Base-by-base conservation (phyloP, 2,329 filamentous ascomycete species). In the Pyrenophora teres region DNA sequence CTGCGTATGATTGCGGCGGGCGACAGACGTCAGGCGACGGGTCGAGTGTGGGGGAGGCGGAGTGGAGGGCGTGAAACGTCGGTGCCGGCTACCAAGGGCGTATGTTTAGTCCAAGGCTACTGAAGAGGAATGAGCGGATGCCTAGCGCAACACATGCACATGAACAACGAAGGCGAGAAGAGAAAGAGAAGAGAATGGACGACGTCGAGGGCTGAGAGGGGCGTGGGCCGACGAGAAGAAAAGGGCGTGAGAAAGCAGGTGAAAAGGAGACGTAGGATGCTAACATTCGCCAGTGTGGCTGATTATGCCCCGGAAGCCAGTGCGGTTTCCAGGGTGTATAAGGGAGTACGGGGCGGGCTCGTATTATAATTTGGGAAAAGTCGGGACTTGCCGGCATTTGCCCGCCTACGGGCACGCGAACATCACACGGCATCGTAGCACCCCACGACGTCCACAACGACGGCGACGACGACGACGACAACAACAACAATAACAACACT, bases 261-360 rank as follows among this genome's bases (percentile, higher is more conserved):
- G 38, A 58, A 49, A 54, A 56, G 43, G 46, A 53, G 52, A 54
- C 23, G 25, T 12, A 12, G 25, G 50, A 45, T 45, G 21, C 32
- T 27, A 46, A 27, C 27, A 36, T 32, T 19, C 16, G 30, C 31
- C 19, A 52, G 42, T 57, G 59, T 62, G 59, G 59, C 59, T 61
- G 53, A 51, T 42, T 45, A 33, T 42, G 27, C 10, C 33, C 42
- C 43, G 46, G 49, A 39, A 39, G 44, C 25, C 42, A 38, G 13
- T 35, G 41, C 41, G 30, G 42, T 21, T 32, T 12, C 23, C 15
- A 27, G 19, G 42, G 19, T 19, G 18, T 27, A 27, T 27, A 27
- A 7, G 25, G 9, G 25, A 27, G 25, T 27, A 27, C 25, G 25
- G 25, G 25, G 27, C 27, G 27, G 9, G 27, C 9, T 30, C 27